These are phyloP conservation scores for Grigorovia yakushimaensis DNA, from an alignment of 805 yeast genomes.

Conservation along the genomic window DNA sequence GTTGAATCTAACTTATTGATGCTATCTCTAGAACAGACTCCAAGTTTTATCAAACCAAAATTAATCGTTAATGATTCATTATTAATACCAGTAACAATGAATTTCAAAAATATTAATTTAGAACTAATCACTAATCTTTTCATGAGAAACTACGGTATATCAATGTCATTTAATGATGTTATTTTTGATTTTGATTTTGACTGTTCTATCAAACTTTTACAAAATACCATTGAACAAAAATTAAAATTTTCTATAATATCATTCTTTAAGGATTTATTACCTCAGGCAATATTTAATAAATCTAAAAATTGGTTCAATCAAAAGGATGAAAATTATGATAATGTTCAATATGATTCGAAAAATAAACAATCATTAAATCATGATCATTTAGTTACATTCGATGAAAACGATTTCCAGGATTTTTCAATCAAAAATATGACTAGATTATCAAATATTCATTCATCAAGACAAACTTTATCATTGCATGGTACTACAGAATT, in stretches of 20 bases:
- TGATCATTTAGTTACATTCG: slow-evolving; percentile 12
- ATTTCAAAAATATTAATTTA: slow-evolving; percentile 24
- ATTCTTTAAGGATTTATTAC: slow-evolving; percentile 28
- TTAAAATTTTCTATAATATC: slow-evolving; percentile 27
- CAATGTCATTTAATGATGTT: slow-evolving; percentile 31
- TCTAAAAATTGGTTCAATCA: slow-evolving; percentile 25
- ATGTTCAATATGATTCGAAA: not conserved
- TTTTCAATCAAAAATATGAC: slow-evolving; percentile 58
- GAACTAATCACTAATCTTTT: slow-evolving; percentile 29
- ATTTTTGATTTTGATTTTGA: slow-evolving; percentile 28
- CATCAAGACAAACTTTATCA: slow-evolving; percentile 75
- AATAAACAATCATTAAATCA: not conserved
- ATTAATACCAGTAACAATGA: slow-evolving; percentile 28
- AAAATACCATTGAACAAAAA: slow-evolving; percentile 27
- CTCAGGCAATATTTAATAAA: slow-evolving; percentile 27
- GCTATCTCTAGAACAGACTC: slow-evolving; percentile 20
- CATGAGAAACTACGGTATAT: slow-evolving; percentile 26
- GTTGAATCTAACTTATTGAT: slow-evolving; percentile 28
- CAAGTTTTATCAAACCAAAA: slow-evolving; percentile 24
- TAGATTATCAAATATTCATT: slow-evolving; percentile 55
- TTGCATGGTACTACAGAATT: slow-evolving; percentile 41
- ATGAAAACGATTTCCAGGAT: slow-evolving; percentile 29
- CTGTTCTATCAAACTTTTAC: slow-evolving; percentile 28
- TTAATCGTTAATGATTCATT: slow-evolving; percentile 28
- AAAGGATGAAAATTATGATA: not conserved